Evolutionary conservation across 345 rosid species (phyloP), one percentile per base, ranked within the genome.

Genomic region (Aurinia saxatilis): DNA sequence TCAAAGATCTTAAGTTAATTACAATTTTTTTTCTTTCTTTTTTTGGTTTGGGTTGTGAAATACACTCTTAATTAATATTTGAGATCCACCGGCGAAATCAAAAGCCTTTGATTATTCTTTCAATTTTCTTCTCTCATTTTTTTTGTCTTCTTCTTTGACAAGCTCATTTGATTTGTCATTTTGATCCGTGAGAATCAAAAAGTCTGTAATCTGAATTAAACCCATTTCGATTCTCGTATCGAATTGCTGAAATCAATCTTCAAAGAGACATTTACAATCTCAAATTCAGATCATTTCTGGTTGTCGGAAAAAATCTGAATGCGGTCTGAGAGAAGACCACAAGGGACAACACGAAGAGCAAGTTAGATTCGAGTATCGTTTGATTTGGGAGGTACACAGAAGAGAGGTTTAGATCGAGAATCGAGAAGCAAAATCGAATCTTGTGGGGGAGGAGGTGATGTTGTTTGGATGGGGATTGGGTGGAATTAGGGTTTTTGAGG

Each of bases 401-500:
- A n/a, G n/a, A n/a, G n/a, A n/a, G n/a, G n/a, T n/a, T 2, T 21
- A 66, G 68, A 71, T 72, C 71, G 46, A 59, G 54, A 63, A 15
- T 36, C 55, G 75, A 34, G 39, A n/a, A 29, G 34, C n/a, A n/a
- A 21, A 59, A 67, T 67, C 66, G 67, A 53, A 55, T 10, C 40
- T 50, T n/a, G 36, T 33, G 10, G 46, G 78, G n/a, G n/a, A n/a
- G n/a, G 90, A 75, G 86, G 95, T 85, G 84, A 87, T 92, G 98
- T 82, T 85, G 81, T 69, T 36, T 27, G 76, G 76, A 47, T 58
- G 57, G 75, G 63, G 70, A 71, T 73, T 77, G 75, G 74, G 77
- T 77, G 74, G 57, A 71, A 58, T 59, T 57, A 65, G 75, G 66
- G 60, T 64, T 63, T 70, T 34, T 10, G 13, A 18, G 4, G 55